phyloP scores from a whole-genome alignment of 106 monocot genomes.

The Allium sativum region DNA sequence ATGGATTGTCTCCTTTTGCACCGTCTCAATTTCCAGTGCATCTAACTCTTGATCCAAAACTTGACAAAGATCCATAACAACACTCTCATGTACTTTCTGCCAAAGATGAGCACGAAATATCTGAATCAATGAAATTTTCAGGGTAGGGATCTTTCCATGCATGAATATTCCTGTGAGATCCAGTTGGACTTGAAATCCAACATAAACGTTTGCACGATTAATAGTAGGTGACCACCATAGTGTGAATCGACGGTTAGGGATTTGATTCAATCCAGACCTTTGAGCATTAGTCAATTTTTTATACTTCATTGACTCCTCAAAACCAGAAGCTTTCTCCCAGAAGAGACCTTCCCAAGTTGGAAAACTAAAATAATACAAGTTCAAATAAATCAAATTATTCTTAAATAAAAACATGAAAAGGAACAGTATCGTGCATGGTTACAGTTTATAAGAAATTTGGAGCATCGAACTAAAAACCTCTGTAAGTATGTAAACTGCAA shows the following conservation, averaged over 20 bases:
- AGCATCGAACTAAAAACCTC: not conserved
- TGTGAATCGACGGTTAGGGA: slow-evolving; percentile 96
- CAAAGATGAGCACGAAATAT: slow-evolving; percentile 99
- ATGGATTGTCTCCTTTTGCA: slow-evolving; percentile 99
- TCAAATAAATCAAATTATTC: not conserved
- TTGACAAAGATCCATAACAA: slow-evolving; percentile 99
- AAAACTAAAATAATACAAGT: slow-evolving; percentile 44
- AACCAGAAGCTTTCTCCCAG: slow-evolving; percentile 99
- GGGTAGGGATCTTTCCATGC: slow-evolving; percentile 98
- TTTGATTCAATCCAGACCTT: slow-evolving; percentile 93
- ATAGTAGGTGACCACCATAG: slow-evolving; percentile 99
- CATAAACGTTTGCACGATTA: slow-evolving; percentile 98
- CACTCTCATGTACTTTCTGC: slow-evolving; percentile 99
- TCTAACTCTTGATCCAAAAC: slow-evolving; percentile 98
- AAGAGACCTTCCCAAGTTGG: slow-evolving; percentile 99
- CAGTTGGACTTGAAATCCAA: slow-evolving; percentile 96
- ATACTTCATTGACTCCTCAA: slow-evolving; percentile 99
- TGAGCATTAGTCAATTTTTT: slow-evolving; percentile 99
- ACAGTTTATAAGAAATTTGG: not conserved
- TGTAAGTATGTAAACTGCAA: no score
- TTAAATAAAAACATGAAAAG: no score
- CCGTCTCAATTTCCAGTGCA: slow-evolving; percentile 97
- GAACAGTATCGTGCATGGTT: no score
- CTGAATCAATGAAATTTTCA: slow-evolving; percentile 98
- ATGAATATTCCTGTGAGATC: slow-evolving; percentile 99